Evolutionary conservation across 768 basidiomycete species (phyloP), one percentile per base, ranked within the genome.

Genomic region (Lactarius quietus): DNA sequence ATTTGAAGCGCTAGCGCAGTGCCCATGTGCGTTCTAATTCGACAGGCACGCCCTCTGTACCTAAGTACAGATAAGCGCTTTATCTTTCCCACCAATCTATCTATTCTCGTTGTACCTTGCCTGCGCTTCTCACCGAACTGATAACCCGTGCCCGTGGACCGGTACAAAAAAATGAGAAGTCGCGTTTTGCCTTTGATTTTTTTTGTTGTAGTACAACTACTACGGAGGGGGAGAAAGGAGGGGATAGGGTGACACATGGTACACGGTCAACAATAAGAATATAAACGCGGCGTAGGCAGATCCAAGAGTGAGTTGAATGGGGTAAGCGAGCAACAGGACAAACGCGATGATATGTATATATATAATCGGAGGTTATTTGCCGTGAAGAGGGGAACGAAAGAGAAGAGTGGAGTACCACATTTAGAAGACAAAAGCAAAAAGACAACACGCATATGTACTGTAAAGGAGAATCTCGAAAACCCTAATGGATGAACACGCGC

Each of bases 201-300:
- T 33, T 48, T 59, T 52, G 33, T 6, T 9, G 18, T 23, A 53
- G 38, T 54, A 41, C 63, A 54, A 15, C 53, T 60, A 20, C 35
- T 59, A 26, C 52, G 26, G 17, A n/a, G n/a, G 52, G 28, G 38
- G 36, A 23, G 23, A n/a, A 18, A 15, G 38, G 38, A 9, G 8
- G 33, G 23, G 59, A 26, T 38, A 39, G 38, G 35, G 41, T 35
- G 33, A 64, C 63, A 35, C 58, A 64, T 64, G 63, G 36, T 54
- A 64, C 58, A 64, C 17, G 63, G 41, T 57, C 64, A 65, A 57
- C 59, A 65, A 65, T 64, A 64, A 64, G 28, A 61, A 65, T 65
- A 65, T 65, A 65, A 65, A 56, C 61, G n/a, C n/a, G 59, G 53
- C 59, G 39, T 36, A 23, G 38, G 56, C 31, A 53, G n/a, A 62